These are phyloP conservation scores for Globisporangium carolinianum DNA, from an alignment of 352 stramenopile species.

Conservation along the genomic window DNA sequence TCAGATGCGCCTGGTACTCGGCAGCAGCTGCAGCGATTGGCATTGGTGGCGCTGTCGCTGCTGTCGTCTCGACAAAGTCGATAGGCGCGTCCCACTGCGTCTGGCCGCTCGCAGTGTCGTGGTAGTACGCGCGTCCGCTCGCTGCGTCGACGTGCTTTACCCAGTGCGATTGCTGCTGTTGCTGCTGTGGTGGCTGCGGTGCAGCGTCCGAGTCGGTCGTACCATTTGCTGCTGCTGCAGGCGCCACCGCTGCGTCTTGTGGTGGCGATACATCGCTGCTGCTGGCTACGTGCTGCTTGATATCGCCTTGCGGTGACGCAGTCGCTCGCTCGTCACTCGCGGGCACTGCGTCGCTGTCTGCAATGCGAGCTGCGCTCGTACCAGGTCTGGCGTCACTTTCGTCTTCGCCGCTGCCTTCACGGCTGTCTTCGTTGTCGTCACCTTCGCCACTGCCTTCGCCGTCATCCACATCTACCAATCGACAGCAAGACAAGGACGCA, in stretches of 20 bases:
- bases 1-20: conserved; percentile 71
- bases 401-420: conserved; percentile 15
- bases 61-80: conserved; percentile 29
- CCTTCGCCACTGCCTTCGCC: conserved; percentile 3
- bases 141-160: conserved; percentile 63
- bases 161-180: conserved; percentile 25
- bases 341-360: conserved; percentile 1
- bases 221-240: too few species aligned
- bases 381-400: not conserved
- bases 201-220: not conserved
- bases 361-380: too few species aligned
- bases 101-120: conserved; percentile 45
- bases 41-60: conserved; percentile 3
- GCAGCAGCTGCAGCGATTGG: conserved; percentile 2
- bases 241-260: too few species aligned
- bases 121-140: conserved; percentile 70
- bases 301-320: not conserved
- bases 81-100: conserved; percentile 72
- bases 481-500: not conserved
- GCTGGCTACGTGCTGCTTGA: too few species aligned
- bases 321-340: conserved; percentile 12
- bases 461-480: conserved; percentile 1
- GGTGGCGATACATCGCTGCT: too few species aligned
- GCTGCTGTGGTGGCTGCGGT: not conserved
- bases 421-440: conserved; percentile 4